Conservation (phyloP, 768 basidiomycete species). For the Lactifluus piperatus region DNA sequence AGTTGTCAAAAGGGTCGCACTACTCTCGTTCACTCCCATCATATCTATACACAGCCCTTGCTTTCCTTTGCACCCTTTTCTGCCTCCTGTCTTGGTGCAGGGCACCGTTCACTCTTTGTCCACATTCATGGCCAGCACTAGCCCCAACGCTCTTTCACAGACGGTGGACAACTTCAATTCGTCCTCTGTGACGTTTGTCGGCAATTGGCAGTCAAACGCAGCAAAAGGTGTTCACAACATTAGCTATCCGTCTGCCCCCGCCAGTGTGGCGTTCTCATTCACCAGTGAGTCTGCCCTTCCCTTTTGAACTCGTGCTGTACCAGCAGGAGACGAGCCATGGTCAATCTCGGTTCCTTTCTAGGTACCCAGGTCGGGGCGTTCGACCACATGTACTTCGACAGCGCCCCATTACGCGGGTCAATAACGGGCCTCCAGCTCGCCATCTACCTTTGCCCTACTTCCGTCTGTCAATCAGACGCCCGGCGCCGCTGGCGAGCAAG, state of each 20-base stretch:
- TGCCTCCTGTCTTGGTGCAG: not conserved
- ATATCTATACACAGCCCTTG: not conserved
- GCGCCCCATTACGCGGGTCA: not conserved
- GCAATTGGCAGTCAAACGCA: not conserved
- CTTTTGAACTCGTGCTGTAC: no score
- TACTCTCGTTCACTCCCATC: not conserved
- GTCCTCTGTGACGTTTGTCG: not conserved
- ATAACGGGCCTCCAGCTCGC: not conserved
- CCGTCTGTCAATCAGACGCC: not conserved
- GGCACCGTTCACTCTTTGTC: not conserved
- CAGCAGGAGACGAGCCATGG: not conserved
- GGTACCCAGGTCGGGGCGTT: not conserved
- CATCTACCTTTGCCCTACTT: no score
- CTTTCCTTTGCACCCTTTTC: not conserved
- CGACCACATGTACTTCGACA: not conserved
- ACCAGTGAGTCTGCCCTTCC: no score
- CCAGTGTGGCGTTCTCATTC: not conserved
- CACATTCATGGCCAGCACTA: not conserved
- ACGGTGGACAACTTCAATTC: not conserved
- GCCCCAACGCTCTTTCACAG: not conserved
- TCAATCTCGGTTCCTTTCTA: not conserved
- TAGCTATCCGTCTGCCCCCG: not conserved
- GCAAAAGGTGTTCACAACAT: no score
- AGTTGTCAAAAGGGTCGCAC: not conserved
- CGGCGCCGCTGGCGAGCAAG: not conserved